These are phyloP conservation scores for Diaporthe longicolla DNA, from an alignment of 2,329 filamentous ascomycete species.

Conservation along the genomic window DNA sequence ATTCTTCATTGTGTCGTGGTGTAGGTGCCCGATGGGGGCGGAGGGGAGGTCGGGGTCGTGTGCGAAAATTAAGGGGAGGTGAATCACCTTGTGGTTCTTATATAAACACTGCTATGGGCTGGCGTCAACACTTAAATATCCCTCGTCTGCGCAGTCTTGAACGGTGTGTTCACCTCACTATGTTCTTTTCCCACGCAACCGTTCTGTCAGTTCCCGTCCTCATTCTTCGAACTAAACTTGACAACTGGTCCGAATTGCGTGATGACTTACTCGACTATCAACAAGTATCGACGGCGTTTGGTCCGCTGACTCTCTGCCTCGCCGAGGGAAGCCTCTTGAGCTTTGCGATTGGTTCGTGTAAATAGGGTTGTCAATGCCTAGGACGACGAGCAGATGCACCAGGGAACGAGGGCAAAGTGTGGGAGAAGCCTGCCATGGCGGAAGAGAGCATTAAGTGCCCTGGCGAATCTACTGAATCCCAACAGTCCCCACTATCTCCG, in stretches of 20 bases:
- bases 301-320: background rate
- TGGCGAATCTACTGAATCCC: background rate
- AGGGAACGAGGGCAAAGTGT: background rate
- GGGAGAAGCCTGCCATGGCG: background rate
- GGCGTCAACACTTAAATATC: background rate
- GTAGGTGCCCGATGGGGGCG: no score
- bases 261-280: constrained; percentile 1
- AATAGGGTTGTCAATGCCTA: background rate
- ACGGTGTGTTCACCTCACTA: background rate
- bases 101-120: background rate
- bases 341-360: constrained; percentile 11
- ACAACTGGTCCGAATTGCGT: background rate
- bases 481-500: background rate
- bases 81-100: background rate
- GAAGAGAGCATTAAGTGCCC: background rate
- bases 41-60: no score
- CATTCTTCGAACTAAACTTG: background rate
- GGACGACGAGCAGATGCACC: background rate
- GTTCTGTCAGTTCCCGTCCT: background rate
- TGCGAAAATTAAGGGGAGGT: background rate
- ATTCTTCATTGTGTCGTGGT: constrained; percentile 12
- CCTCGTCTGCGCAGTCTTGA: background rate
- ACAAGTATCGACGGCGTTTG: background rate
- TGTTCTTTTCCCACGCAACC: background rate
- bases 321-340: constrained; percentile 1